These are phyloP conservation scores for Fusarium anthophilum DNA, from an alignment of 2,329 filamentous ascomycete genomes.

Conservation along the genomic window DNA sequence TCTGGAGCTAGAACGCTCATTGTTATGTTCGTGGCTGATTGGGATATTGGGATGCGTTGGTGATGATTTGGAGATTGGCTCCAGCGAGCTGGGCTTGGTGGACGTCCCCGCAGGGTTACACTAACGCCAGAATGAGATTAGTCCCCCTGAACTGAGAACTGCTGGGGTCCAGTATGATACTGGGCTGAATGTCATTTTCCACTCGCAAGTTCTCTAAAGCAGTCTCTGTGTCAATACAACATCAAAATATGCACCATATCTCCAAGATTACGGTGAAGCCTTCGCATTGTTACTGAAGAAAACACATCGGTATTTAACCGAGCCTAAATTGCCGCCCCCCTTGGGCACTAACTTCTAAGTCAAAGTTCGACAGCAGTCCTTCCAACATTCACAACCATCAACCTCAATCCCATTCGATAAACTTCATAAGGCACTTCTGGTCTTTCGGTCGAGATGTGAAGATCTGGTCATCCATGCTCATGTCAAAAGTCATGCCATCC, in stretches of 20 bases:
- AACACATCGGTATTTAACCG: not conserved
- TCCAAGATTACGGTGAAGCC: too few species aligned
- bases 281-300: not conserved
- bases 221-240: not conserved
- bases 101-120: not conserved
- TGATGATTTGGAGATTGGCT: not conserved
- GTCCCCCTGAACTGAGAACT: not conserved
- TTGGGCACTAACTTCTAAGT: too few species aligned
- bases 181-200: not conserved
- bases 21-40: not conserved
- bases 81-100: not conserved
- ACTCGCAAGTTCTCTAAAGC: not conserved
- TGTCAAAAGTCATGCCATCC: not conserved
- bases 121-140: not conserved
- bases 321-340: too few species aligned
- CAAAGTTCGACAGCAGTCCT: not conserved
- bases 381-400: accelerated
- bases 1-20: not conserved
- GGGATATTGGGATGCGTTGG: not conserved
- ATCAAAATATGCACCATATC: not conserved
- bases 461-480: slow-evolving; percentile 33
- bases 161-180: too few species aligned
- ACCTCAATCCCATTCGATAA: slow-evolving; percentile 5
- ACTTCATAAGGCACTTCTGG: slow-evolving; percentile 22
- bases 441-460: slow-evolving; percentile 31